Evolutionary conservation across 2,329 filamentous ascomycete species (phyloP), one percentile per base, ranked within the genome.

Genomic region (Blastomyces silverae): DNA sequence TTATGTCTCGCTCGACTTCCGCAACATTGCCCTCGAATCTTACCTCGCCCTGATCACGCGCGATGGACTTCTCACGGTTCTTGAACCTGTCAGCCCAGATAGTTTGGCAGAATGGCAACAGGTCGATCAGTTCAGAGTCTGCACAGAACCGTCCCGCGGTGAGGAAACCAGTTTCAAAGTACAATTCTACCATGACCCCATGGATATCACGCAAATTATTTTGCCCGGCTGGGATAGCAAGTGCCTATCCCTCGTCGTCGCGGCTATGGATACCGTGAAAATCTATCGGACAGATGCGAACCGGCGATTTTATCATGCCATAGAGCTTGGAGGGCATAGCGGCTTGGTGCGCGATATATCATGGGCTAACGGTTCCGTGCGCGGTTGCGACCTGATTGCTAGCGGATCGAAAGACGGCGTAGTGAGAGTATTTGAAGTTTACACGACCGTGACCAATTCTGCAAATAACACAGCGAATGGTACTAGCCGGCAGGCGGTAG

Each of bases 371-470:
- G 93, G 92, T 15, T 95, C 92, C 69, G 91, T 95, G 71, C 82
- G 92, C 50, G 93, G 93, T 0, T 93, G 91, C 74, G 94, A 99
- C 75, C 84, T 93, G 65, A 84, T 97, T 70, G 94, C 93, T 2
- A 95, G 92, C 6, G 93, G 92, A 2, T 94, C 91, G 74, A 95
- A 95, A 76, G 94, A 99, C 74, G 93, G 94, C 2, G 88, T 87
- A 70, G 87, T 97, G 52, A 85, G 93, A 52, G 89, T 99, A n/a
- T 96, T 95, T 73, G 87, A 93, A 70, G 73, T 79, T 3, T 77
- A 78, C 66, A 79, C 77, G n/a, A 71, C 69, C 1, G 63, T 74
- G 2, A 69, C 70, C 28, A 74, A 71, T 55, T 70, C 67, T 31
- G 66, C 69, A 8, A 74, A 75, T 52, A 71, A 66, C 31, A 42